These are phyloP conservation scores for Sindora glabra DNA, from an alignment of 306 rosid genomes.

Conservation along the genomic window DNA sequence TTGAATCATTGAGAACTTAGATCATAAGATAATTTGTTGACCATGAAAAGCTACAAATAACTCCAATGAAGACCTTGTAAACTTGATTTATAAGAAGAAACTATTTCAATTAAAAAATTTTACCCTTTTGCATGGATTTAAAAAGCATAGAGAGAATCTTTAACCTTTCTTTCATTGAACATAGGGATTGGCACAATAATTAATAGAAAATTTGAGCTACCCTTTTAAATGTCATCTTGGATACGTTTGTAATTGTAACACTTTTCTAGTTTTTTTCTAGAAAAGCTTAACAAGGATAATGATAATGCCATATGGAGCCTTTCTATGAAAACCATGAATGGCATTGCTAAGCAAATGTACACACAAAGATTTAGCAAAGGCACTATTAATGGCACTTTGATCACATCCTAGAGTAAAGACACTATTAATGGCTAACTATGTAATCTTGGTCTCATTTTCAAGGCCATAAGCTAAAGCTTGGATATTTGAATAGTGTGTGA, in stretches of 20 bases:
- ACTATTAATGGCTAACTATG: too few species aligned
- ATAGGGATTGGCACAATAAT: slow-evolving; percentile 96
- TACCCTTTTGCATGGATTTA: slow-evolving; percentile 2
- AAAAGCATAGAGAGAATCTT: background rate
- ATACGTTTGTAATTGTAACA: slow-evolving; percentile 58
- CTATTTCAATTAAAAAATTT: background rate
- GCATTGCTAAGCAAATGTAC: slow-evolving; percentile 67
- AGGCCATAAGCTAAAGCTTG: too few species aligned
- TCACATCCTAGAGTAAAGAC: too few species aligned
- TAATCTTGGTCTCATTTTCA: too few species aligned
- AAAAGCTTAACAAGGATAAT: slow-evolving; percentile 74
- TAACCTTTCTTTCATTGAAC: slow-evolving; percentile 93
- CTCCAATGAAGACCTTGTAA: slow-evolving; percentile 95
- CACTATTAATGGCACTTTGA: too few species aligned
- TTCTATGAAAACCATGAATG: slow-evolving; percentile 82
- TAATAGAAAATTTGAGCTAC: slow-evolving; percentile 68
- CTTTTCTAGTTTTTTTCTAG: slow-evolving; percentile 83
- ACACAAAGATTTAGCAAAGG: slow-evolving; percentile 61
- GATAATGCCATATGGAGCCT: slow-evolving; percentile 86
- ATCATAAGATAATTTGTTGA: slow-evolving; percentile 92
- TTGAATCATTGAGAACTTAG: slow-evolving; percentile 94
- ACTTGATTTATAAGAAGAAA: slow-evolving; percentile 40
- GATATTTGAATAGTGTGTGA: too few species aligned
- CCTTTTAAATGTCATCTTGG: slow-evolving; percentile 70
- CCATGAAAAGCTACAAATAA: slow-evolving; percentile 96